Evolutionary conservation across 768 basidiomycete genomes (phyloP), one percentile per base, ranked within the genome.

Genomic region (Candolleomyces eurysporus): DNA sequence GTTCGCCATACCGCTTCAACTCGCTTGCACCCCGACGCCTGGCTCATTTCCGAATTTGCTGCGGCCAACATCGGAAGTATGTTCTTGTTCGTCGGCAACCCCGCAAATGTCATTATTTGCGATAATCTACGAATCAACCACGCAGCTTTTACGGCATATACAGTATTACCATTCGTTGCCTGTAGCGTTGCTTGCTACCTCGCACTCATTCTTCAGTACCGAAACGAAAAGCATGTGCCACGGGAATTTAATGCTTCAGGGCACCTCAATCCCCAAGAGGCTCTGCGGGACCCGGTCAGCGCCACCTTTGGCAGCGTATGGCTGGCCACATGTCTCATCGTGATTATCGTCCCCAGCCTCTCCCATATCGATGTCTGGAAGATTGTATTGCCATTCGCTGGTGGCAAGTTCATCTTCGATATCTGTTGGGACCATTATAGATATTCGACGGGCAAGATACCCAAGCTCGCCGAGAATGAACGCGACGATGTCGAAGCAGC

Each of bases 61-160:
- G 88, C 87, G 0, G 91, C 90, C 4, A 94, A 93, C 71, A 90
- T 91, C 10, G 90, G 86, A 7, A 86, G 84, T 64, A 86, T 88
- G 82, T 83, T 84, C 21, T 69, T 87, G 0, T 92, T 97, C 54
- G 89, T 94, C 2, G 91, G 90, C 0, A 98, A 98, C 69, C 94
- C 92, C 2, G 98, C 96, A 0, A 98, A 98, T 68, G 87, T 97
- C 22, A 90, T 98, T 50, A 86, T 97, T 22, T 91, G 92, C 54
- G 93, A 92, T 57, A 92, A 93, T 0, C 94, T 97, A 70, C 69
- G 77, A 4, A 81, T 96, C 51, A 88, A 90, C 53, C 91, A 92
- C 64, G 82, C 84, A 9, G 84, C 85, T 0, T 95, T 90, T 73
- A 91, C 90, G 0, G 90, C 89, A 0, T 94, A 94, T 74, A 85